Conservation (phyloP, 2,329 filamentous ascomycete species). For the Sporothrix pseudoabietina region DNA sequence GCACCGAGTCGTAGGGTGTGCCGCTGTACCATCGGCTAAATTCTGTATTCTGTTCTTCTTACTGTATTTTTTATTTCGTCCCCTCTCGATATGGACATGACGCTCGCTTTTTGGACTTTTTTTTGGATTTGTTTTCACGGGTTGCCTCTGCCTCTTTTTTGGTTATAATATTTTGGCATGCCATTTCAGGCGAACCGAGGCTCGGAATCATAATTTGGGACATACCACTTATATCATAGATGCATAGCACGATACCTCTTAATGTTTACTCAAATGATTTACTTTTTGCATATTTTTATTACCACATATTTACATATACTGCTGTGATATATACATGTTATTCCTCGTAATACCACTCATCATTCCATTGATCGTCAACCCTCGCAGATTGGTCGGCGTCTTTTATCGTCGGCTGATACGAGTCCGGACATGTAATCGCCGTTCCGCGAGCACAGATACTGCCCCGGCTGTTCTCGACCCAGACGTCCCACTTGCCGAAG, state of each 20-base stretch:
- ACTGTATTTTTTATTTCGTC: not conserved
- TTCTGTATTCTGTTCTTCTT: not conserved
- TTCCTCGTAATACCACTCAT: slow-evolving; percentile 21
- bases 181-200: slow-evolving; percentile 25
- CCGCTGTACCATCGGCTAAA: too few relatives aligned
- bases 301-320: not conserved
- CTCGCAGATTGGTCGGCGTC: not conserved
- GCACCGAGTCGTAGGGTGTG: slow-evolving; percentile 24
- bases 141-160: not conserved
- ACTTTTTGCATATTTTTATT: not conserved
- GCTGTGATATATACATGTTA: not conserved
- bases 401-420: not conserved
- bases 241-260: slow-evolving; percentile 26
- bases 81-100: not conserved
- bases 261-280: slow-evolving; percentile 21
- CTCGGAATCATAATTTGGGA: slow-evolving; percentile 9
- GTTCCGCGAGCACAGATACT: slow-evolving; percentile 64
- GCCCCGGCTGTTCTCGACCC: slow-evolving; percentile 64
- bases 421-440: slow-evolving; percentile 31
- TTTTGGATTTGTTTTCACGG: not conserved
- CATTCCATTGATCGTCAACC: slow-evolving; percentile 6
- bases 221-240: slow-evolving; percentile 18
- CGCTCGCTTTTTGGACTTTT: not conserved
- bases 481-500: slow-evolving; percentile 58
- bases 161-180: slow-evolving; percentile 13